These are phyloP conservation scores for Ceratobasidium theobromae DNA, from an alignment of 1,284 basidiomycete genomes.

Conservation along the genomic window DNA sequence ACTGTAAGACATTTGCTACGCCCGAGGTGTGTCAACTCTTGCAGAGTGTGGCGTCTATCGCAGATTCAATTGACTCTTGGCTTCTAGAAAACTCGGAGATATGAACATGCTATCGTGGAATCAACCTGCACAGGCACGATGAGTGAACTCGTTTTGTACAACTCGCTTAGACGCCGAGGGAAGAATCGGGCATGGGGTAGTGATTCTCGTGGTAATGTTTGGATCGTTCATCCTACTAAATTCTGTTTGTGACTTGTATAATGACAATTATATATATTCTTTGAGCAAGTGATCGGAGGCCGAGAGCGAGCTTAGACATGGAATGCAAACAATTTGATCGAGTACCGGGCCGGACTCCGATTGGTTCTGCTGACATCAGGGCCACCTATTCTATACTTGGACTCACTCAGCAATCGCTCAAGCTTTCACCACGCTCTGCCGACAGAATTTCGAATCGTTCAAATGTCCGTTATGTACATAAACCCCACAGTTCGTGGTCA, in stretches of 20 bases:
- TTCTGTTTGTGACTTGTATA: slow-evolving; percentile 15
- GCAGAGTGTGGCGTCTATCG: slow-evolving; percentile 40
- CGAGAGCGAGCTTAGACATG: slow-evolving; percentile 3
- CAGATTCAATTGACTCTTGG: slow-evolving; percentile 20
- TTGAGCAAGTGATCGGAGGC: not conserved
- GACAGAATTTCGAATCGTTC: slow-evolving; percentile 29
- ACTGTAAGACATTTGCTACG: slow-evolving; percentile 91
- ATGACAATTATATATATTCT: slow-evolving; percentile 26
- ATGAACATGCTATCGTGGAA: slow-evolving; percentile 89
- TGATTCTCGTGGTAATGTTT: slow-evolving; percentile 15
- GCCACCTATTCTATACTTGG: not conserved
- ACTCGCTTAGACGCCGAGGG: not conserved
- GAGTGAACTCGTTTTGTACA: not conserved
- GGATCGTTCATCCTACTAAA: slow-evolving; percentile 3
- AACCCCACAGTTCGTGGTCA: slow-evolving; percentile 3
- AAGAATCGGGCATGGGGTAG: not conserved
- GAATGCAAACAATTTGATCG: too few relatives aligned
- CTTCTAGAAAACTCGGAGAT: slow-evolving; percentile 68
- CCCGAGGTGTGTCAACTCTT: slow-evolving; percentile 69
- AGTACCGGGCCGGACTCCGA: too few relatives aligned
- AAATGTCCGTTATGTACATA: slow-evolving; percentile 21
- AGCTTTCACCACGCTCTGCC: slow-evolving; percentile 12
- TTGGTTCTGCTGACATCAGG: not conserved
- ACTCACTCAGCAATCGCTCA: not conserved
- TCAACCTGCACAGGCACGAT: slow-evolving; percentile 44